These are phyloP conservation scores for Bipolaris sorokiniana DNA, from an alignment of 2,329 filamentous ascomycete genomes.

Conservation along the genomic window DNA sequence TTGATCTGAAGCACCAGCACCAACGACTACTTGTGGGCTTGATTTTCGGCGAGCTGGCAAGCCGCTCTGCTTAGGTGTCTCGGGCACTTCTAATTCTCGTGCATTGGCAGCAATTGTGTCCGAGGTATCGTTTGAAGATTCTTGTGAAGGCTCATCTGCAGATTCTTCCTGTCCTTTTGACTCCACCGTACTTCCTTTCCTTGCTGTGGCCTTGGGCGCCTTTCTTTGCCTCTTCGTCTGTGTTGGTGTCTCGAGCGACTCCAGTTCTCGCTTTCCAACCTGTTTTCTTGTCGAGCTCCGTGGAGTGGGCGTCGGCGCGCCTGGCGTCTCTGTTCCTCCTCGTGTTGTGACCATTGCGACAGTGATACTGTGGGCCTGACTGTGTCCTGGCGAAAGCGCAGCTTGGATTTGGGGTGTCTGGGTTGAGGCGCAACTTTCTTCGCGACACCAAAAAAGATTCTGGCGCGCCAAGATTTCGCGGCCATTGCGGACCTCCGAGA, in stretches of 20 bases:
- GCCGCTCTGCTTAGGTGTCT: slow-evolving; percentile 16
- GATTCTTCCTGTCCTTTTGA: background rate
- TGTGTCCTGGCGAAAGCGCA: slow-evolving; percentile 22
- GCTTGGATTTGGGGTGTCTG: slow-evolving; percentile 30
- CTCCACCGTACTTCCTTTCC: slow-evolving; percentile 15
- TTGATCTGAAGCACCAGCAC: slow-evolving; percentile 19
- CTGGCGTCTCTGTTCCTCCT: slow-evolving; percentile 38
- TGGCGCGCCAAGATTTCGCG: slow-evolving; percentile 35
- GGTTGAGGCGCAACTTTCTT: slow-evolving; percentile 28
- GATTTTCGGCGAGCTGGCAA: slow-evolving; percentile 28
- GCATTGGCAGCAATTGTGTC: slow-evolving; percentile 23
- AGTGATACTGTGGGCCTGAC: slow-evolving; percentile 11
- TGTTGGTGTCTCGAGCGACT: slow-evolving; percentile 39
- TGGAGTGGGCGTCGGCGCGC: slow-evolving; percentile 29
- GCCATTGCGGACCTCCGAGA: slow-evolving; percentile 29
- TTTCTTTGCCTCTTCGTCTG: slow-evolving; percentile 38
- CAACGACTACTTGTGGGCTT: slow-evolving; percentile 33
- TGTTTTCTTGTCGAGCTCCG: slow-evolving; percentile 33
- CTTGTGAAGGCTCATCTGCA: slow-evolving; percentile 14
- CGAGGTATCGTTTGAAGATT: slow-evolving; percentile 16
- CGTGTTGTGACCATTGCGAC: slow-evolving; percentile 46
- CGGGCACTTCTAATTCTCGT: slow-evolving; percentile 4
- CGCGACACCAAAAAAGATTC: slow-evolving; percentile 20
- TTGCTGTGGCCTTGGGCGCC: slow-evolving; percentile 15
- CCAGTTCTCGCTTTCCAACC: slow-evolving; percentile 38